These are phyloP conservation scores for Rosa lucieae DNA, from an alignment of 306 rosid species.

Conservation along the genomic window DNA sequence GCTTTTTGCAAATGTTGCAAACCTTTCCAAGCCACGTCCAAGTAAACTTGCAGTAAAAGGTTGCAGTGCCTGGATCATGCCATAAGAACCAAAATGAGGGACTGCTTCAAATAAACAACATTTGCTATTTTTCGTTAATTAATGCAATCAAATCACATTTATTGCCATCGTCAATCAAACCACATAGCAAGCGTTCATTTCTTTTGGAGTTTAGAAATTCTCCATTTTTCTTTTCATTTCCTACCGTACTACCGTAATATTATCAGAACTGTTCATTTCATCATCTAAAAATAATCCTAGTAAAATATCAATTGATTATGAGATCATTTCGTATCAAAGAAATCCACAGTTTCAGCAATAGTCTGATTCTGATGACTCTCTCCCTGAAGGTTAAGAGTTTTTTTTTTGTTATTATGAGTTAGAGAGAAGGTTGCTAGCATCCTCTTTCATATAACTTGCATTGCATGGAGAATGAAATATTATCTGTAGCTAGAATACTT, in stretches of 20 bases:
- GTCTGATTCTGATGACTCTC: not conserved
- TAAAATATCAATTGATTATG: not conserved
- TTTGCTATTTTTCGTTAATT: not conserved
- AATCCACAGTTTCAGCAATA: not conserved
- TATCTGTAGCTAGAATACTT: constrained; percentile 32
- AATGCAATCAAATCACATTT: not conserved
- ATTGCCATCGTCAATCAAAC: not conserved
- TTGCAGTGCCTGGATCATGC: constrained; percentile 66
- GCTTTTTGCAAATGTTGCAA: constrained; percentile 61
- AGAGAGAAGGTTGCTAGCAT: not conserved
- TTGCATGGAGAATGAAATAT: not conserved
- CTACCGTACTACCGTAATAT: not conserved
- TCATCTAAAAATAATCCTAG: not conserved
- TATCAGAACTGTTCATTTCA: not conserved
- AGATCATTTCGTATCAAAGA: not conserved
- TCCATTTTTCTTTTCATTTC: not conserved
- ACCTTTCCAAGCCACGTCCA: constrained; percentile 64
- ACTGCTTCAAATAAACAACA: constrained; percentile 6
- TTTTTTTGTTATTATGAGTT: not conserved
- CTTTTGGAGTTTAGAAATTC: not conserved
- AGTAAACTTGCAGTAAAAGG: constrained; percentile 86
- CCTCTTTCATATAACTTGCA: not conserved
- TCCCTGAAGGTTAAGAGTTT: not conserved
- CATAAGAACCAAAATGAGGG: constrained; percentile 20
- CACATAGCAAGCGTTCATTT: not conserved